A percentile compares a stretch with the other conserved stretches of the same genome.
phyloP scores from a whole-genome alignment of 805 yeast species.

The Metschnikowia borealis region DNA sequence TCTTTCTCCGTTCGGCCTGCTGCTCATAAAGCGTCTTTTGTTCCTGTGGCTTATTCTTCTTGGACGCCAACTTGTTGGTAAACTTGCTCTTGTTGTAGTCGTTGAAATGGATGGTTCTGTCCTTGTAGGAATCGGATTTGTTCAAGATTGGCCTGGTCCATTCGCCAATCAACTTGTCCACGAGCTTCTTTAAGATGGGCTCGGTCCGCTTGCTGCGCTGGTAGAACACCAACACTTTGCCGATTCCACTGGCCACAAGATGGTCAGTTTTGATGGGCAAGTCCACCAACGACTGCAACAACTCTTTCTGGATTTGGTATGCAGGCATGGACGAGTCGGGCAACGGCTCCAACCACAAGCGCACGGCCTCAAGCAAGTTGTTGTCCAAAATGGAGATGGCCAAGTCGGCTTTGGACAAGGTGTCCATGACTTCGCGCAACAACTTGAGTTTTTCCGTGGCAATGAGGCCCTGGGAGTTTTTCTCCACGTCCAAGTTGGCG shows the following conservation, averaged over 20 bases:
- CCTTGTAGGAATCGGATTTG: constrained; percentile 90
- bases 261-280: constrained; percentile 95
- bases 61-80: constrained; percentile 38
- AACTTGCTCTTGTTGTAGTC: constrained; percentile 61
- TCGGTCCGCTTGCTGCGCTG: constrained; percentile 89
- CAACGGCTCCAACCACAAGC: constrained; percentile 96
- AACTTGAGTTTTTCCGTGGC: constrained; percentile 76
- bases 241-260: constrained; percentile 89
- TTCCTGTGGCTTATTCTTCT: constrained; percentile 30
- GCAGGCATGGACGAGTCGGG: constrained; percentile 99
- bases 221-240: constrained; percentile 89
- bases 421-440: constrained; percentile 72
- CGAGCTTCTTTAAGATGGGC: constrained; percentile 76
- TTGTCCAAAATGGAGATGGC: constrained; percentile 93
- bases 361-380: constrained; percentile 84
- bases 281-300: constrained; percentile 67
- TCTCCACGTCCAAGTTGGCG: constrained; percentile 68
- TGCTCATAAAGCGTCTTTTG: constrained; percentile 73
- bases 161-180: constrained; percentile 87
- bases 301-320: constrained; percentile 86
- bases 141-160: constrained; percentile 99
- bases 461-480: constrained; percentile 56
- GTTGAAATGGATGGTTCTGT: constrained; percentile 66
- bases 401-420: constrained; percentile 74
- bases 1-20: constrained; percentile 83